Conservation (phyloP, 208 protist species). For the Leishmania turanica region DNA sequence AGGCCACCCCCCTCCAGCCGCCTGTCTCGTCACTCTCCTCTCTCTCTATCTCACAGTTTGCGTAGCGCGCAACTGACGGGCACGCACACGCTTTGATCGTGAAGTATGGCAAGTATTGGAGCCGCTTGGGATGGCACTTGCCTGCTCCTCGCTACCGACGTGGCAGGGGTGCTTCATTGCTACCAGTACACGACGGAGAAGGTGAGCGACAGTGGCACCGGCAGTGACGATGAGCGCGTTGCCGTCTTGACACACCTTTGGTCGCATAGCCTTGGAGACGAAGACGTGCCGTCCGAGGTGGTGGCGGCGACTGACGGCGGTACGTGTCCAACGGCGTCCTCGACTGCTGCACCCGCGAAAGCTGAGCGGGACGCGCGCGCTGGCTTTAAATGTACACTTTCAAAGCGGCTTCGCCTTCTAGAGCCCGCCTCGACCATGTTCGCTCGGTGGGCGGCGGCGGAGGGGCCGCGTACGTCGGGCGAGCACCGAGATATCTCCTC, state of each 20-base stretch:
- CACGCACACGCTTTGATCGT: not conserved
- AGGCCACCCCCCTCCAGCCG: not conserved
- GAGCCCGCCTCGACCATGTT: not conserved
- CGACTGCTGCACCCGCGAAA: not conserved
- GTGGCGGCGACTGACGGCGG: not conserved
- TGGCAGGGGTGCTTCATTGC: conserved; percentile 23
- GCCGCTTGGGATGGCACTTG: not conserved
- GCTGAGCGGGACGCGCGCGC: not conserved
- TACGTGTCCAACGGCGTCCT: not conserved
- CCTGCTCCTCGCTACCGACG: conserved; percentile 16
- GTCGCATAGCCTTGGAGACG: conserved; percentile 3
- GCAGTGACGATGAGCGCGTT: not conserved
- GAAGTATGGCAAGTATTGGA: not conserved
- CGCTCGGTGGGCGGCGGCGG: not conserved
- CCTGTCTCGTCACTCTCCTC: not conserved
- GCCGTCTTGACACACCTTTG: conserved; percentile 7
- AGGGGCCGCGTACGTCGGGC: not conserved
- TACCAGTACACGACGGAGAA: conserved; percentile 18
- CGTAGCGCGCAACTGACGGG: not conserved
- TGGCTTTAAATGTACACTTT: conserved; percentile 27
- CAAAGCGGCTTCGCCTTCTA: conserved; percentile 14
- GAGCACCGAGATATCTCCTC: not conserved
- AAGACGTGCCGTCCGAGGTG: not conserved
- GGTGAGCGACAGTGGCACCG: not conserved
- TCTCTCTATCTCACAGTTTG: not conserved